Percentiles rank a stretch among this genome's conserved stretches.
Conservation (phyloP, 2,329 filamentous ascomycete species). For the Fonsecaea multimorphosa region DNA sequence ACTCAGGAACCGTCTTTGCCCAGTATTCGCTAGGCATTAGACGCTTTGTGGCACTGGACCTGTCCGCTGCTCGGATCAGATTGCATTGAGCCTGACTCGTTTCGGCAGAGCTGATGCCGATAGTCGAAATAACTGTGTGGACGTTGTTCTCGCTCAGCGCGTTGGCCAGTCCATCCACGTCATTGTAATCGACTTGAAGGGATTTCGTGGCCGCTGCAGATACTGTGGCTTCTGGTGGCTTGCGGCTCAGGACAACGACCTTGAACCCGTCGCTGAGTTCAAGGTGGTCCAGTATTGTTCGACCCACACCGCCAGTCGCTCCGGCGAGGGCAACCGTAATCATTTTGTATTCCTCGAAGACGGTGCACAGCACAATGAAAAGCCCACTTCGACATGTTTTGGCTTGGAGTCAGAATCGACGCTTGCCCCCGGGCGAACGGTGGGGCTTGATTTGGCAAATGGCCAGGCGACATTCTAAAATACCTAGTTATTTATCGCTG, state of each 20-base stretch:
- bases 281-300: slow-evolving; percentile 6
- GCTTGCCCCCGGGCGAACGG: too few relatives aligned
- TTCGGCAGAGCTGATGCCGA: slow-evolving; percentile 15
- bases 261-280: background rate
- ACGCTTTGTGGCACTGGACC: slow-evolving; percentile 29
- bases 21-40: slow-evolving; percentile 39
- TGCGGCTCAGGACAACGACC: slow-evolving; percentile 6
- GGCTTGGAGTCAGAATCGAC: background rate
- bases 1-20: slow-evolving; percentile 28
- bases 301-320: slow-evolving; percentile 6
- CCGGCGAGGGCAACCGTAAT: slow-evolving; percentile 10
- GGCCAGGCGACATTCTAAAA: background rate
- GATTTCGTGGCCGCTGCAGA: background rate
- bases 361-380: background rate
- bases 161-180: background rate
- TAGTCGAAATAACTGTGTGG: slow-evolving; percentile 39
- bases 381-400: background rate
- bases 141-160: slow-evolving; percentile 25
- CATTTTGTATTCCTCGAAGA: background rate
- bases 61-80: slow-evolving; percentile 37
- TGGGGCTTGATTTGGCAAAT: background rate
- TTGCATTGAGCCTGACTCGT: slow-evolving; percentile 30
- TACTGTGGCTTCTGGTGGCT: background rate
- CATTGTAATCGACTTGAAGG: slow-evolving; percentile 1
- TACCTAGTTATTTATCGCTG: too few relatives aligned